Percentiles rank a stretch among this genome's conserved stretches.
Conservation (phyloP, 345 rosid species). For the Sisymbrium altissimum region DNA sequence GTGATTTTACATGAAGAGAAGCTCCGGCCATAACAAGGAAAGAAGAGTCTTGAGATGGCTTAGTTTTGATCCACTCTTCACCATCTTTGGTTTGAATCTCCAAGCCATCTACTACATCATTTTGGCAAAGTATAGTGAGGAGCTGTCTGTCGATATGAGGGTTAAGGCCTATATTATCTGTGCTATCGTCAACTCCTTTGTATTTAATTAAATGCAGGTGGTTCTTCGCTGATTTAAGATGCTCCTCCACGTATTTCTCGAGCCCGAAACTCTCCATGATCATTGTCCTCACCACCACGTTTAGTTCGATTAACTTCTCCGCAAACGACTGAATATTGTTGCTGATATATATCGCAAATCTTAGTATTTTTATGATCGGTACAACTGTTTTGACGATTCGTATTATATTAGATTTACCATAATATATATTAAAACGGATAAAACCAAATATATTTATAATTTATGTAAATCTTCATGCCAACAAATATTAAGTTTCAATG, state of each 20-base stretch:
- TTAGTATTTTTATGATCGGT: not conserved
- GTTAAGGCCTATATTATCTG: slow-evolving; percentile 23
- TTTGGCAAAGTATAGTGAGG: slow-evolving; percentile 47
- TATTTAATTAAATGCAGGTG: slow-evolving; percentile 44
- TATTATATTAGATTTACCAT: too few relatives aligned
- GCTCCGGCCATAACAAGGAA: slow-evolving; percentile 49
- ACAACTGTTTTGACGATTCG: not conserved
- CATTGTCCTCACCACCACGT: slow-evolving; percentile 43
- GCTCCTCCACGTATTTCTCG: slow-evolving; percentile 35
- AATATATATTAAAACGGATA: too few relatives aligned
- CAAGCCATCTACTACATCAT: slow-evolving; percentile 44
- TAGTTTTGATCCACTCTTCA: slow-evolving; percentile 38
- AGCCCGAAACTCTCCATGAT: slow-evolving; percentile 52
- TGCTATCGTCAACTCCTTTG: slow-evolving; percentile 10
- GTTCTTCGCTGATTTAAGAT: slow-evolving; percentile 32
- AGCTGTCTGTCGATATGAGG: slow-evolving; percentile 53
- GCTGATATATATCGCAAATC: slow-evolving; percentile 17
- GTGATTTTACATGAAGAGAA: slow-evolving; percentile 37
- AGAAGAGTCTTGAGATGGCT: slow-evolving; percentile 44
- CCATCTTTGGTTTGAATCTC: slow-evolving; percentile 44
- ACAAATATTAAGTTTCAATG: too few relatives aligned
- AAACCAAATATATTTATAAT: too few relatives aligned
- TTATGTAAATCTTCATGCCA: too few relatives aligned
- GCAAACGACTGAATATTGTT: slow-evolving; percentile 21
- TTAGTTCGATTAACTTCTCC: slow-evolving; percentile 30